A percentile compares a stretch with the other conserved stretches of the same genome.
Conservation (phyloP, 176 grass and related monocot genomes). For the Musa beccarii region DNA sequence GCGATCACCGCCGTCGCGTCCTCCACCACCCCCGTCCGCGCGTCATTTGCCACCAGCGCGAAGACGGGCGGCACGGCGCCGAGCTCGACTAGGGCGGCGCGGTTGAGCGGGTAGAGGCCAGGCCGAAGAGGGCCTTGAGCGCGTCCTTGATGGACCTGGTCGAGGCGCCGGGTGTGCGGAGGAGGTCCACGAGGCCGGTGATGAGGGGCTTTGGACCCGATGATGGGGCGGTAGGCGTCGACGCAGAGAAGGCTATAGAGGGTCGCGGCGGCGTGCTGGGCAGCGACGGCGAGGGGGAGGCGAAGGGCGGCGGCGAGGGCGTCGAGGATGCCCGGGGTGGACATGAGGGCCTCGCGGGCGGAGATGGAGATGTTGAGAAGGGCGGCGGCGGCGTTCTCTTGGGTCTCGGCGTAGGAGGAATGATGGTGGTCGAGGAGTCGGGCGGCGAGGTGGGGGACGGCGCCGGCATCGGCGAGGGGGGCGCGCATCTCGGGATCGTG, state of each 20-base stretch:
- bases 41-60: conserved; percentile 52
- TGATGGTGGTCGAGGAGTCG: conserved; percentile 25
- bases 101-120: conserved; percentile 66
- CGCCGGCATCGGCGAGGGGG: conserved; percentile 49
- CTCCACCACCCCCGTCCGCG: conserved; percentile 55
- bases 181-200: conserved; percentile 46
- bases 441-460: conserved; percentile 43
- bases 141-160: conserved; percentile 82
- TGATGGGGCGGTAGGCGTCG: conserved; percentile 47
- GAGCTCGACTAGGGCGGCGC: conserved; percentile 37
- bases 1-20: conserved; percentile 73
- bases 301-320: conserved; percentile 53
- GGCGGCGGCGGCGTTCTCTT: conserved; percentile 71
- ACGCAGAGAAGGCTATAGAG: conserved; percentile 74
- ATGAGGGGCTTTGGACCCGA: conserved; percentile 46
- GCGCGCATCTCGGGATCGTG: conserved; percentile 49
- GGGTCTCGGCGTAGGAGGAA: neutral
- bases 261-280: conserved; percentile 70
- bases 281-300: conserved; percentile 13
- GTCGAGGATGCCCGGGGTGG: conserved; percentile 54
- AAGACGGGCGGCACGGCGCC: conserved; percentile 57
- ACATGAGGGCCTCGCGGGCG: conserved; percentile 52
- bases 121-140: conserved; percentile 72
- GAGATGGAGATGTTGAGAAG: conserved; percentile 89
- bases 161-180: conserved; percentile 18